Conservation (phyloP, 1,284 basidiomycete species). For the Vanrija sp. region DNA sequence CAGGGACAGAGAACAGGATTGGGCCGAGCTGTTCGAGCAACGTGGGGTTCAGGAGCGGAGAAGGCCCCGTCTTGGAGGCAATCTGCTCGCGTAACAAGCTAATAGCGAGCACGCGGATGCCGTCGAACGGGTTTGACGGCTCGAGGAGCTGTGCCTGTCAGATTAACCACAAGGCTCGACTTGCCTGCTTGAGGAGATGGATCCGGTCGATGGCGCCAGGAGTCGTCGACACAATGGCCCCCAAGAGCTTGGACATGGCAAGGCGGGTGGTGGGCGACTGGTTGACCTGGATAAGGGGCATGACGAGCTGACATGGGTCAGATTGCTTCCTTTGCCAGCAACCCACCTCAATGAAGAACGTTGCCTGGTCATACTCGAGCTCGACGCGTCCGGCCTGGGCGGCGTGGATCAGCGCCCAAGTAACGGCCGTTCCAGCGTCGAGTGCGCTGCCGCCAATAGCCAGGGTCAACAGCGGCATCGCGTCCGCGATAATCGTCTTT, state of each 20-base stretch:
- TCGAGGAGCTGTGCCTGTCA: slow-evolving; percentile 27
- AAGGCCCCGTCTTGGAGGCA: slow-evolving; percentile 5
- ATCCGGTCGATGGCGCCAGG: slow-evolving; percentile 18
- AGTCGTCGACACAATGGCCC: slow-evolving; percentile 18
- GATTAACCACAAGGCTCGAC: neutral
- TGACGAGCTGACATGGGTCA: slow-evolving; percentile 19
- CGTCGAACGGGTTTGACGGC: slow-evolving; percentile 37
- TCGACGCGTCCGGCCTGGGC: slow-evolving; percentile 1
- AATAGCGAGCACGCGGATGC: slow-evolving; percentile 30
- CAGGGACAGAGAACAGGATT: slow-evolving; percentile 20
- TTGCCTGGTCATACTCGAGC: slow-evolving; percentile 25
- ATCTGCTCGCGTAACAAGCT: slow-evolving; percentile 31
- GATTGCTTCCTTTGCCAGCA: neutral
- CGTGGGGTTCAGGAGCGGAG: slow-evolving; percentile 8
- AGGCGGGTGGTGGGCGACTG: slow-evolving; percentile 22
- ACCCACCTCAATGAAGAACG: slow-evolving; percentile 35
- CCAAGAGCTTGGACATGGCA: slow-evolving; percentile 35
- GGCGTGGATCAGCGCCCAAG: slow-evolving; percentile 18
- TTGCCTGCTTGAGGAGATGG: slow-evolving; percentile 28
- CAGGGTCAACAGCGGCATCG: slow-evolving; percentile 27
- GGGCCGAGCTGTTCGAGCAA: slow-evolving; percentile 17
- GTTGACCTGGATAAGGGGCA: slow-evolving; percentile 32
- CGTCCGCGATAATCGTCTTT: slow-evolving; percentile 19
- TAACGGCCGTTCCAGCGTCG: slow-evolving; percentile 24
- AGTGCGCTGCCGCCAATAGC: slow-evolving; percentile 17